Evolutionary conservation across 148 eudicot species (phyloP).

Genomic region (Diospyros kaki): DNA sequence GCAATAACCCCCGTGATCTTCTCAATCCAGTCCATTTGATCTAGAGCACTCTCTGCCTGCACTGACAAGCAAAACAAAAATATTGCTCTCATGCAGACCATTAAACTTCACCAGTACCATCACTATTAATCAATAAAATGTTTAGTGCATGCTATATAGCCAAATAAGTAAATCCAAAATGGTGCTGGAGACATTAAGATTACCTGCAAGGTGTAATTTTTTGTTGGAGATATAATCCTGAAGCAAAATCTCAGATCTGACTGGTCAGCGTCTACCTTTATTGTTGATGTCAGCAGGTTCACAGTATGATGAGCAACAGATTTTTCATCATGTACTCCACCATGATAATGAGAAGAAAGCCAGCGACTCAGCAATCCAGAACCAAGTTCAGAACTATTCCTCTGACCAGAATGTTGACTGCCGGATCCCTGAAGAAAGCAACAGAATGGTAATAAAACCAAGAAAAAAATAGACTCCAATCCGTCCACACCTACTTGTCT

Average conservation of each 20-base stretch:
- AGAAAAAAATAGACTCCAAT: not conserved
- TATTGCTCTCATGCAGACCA: constrained; percentile 6
- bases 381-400: constrained; percentile 97
- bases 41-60: constrained; percentile 97
- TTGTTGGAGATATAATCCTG: constrained; percentile 93
- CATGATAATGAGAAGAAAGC: constrained; percentile 98
- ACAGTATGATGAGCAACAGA: constrained; percentile 97
- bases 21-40: constrained; percentile 99
- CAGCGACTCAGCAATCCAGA: constrained; percentile 97
- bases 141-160: not conserved
- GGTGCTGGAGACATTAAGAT: constrained; percentile 9
- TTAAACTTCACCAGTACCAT: constrained; percentile 6
- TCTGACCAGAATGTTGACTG: constrained; percentile 79
- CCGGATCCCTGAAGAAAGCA: constrained; percentile 60
- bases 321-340: constrained; percentile 94
- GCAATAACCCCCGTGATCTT: constrained; percentile 99
- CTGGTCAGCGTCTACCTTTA: constrained; percentile 96
- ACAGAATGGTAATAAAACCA: constrained; percentile 18
- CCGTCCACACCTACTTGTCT: not conserved
- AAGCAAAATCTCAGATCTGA: constrained; percentile 98
- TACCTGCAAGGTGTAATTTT: constrained; percentile 96
- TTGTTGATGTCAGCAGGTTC: constrained; percentile 89
- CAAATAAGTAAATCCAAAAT: not conserved
- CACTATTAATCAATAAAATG: not conserved
- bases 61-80: constrained; percentile 21